Evolutionary conservation across 2,329 filamentous ascomycete species (phyloP), one percentile per base, ranked within the genome.

Genomic region (Neonectria punicea): DNA sequence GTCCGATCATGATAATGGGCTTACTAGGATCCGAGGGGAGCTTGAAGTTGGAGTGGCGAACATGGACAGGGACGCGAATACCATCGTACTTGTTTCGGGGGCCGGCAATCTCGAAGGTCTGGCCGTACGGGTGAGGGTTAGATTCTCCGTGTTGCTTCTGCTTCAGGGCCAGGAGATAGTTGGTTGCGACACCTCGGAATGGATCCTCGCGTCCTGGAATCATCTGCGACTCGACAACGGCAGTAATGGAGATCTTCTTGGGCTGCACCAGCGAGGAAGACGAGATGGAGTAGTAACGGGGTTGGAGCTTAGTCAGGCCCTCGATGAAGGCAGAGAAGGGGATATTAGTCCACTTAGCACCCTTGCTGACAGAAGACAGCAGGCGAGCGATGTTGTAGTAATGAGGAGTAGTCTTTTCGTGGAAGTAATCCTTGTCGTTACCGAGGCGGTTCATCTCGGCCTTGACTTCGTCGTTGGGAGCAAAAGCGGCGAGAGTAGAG

Each of bases 41-140:
- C 85, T 98, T 98, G 89, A 99, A 99, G 85, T 98, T 99, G 70
- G 96, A 98, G 83, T 98, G 95, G 70, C 96, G 93, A 65, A 99
- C 90, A 77, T 99, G 96, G 14, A 99, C 93, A 3, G 96, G 96
- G 25, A 98, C 91, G 76, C 97, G 94, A 66, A 98, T 91, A 66
- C 95, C 95, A 75, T 97, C 93, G 80, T 98, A 99, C 83, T 97
- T 98, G 86, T 97, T 97, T 75, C 96, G 89, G 16, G 96, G 96
- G 13, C 96, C 96, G 53, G 82, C 91, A 72, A 98, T 92, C 62
- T 93, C 87, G 80, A 98, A 99, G 60, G 90, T 93, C 64, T 95
- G 84, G 59, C 94, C 93, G 74, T 96, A 93, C 28, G 93, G 89
- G 76, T 93, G 91, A 34, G 94, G 93, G 72, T 90, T 85, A 4